Percentiles rank a stretch among this genome's conserved stretches.
These are phyloP conservation scores for Mortierella polycephala DNA, from an alignment of 371 early-diverging fungal species.

Conservation along the genomic window DNA sequence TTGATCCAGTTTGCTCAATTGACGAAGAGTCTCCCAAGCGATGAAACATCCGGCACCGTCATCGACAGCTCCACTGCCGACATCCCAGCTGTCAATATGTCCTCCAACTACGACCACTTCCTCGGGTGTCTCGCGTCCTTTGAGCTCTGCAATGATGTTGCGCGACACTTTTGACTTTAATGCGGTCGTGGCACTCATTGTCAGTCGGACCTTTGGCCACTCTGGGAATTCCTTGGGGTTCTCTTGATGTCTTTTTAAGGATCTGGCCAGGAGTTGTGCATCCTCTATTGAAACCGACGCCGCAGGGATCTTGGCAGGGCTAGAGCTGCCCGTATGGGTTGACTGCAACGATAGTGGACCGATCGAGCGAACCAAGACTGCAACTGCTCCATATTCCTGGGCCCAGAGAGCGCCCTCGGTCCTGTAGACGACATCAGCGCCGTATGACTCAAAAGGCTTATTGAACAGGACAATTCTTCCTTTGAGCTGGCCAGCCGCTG, in stretches of 20 bases:
- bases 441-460: slow-evolving; percentile 56
- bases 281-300: slow-evolving; percentile 66
- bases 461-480: slow-evolving; percentile 65
- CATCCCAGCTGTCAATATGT: slow-evolving; percentile 72
- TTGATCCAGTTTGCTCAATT: slow-evolving; percentile 50
- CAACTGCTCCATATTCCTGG: slow-evolving; percentile 63
- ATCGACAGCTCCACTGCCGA: slow-evolving; percentile 66
- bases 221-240: slow-evolving; percentile 29
- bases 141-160: slow-evolving; percentile 65
- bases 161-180: slow-evolving; percentile 50
- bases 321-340: slow-evolving; percentile 61
- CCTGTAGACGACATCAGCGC: slow-evolving; percentile 44
- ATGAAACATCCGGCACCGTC: slow-evolving; percentile 66
- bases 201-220: slow-evolving; percentile 58
- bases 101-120: slow-evolving; percentile 67
- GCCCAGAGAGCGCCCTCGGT: slow-evolving; percentile 58
- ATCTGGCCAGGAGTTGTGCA: slow-evolving; percentile 60
- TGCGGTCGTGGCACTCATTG: slow-evolving; percentile 56
- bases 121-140: slow-evolving; percentile 60
- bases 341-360: slow-evolving; percentile 58
- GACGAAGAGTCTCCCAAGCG: slow-evolving; percentile 63
- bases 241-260: slow-evolving; percentile 48
- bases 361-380: slow-evolving; percentile 62
- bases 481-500: slow-evolving; percentile 40
- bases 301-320: slow-evolving; percentile 60